Evolutionary conservation across 2,329 filamentous ascomycete genomes (phyloP).

Genomic region (Aspergillus calidoustus): DNA sequence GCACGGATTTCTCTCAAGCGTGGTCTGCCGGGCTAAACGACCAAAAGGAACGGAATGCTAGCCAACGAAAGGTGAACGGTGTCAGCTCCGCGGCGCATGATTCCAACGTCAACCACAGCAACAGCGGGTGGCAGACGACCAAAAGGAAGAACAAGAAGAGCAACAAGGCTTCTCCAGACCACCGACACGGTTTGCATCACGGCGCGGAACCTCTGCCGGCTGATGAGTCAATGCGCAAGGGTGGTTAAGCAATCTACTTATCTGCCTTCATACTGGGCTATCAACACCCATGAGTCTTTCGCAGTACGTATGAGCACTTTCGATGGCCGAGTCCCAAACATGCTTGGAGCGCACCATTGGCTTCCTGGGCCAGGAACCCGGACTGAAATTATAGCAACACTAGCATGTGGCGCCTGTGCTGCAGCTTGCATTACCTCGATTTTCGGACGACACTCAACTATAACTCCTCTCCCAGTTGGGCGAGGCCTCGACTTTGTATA

Average conservation of each 20-base stretch:
- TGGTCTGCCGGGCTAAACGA: conserved; percentile 26
- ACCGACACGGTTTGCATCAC: conserved; percentile 31
- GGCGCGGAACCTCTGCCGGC: conserved; percentile 45
- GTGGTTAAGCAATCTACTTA: conserved; percentile 39
- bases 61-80: conserved; percentile 40
- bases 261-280: background rate
- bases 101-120: conserved; percentile 25
- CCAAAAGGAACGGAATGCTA: conserved; percentile 36
- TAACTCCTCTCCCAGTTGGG: conserved; percentile 8
- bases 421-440: conserved; percentile 14
- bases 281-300: background rate
- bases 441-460: conserved; percentile 9
- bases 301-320: background rate
- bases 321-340: background rate
- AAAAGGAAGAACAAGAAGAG: conserved; percentile 49
- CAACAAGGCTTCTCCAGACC: conserved; percentile 40
- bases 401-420: conserved; percentile 21
- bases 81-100: conserved; percentile 32
- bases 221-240: conserved; percentile 51
- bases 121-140: conserved; percentile 49
- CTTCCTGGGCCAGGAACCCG: background rate
- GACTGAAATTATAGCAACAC: conserved; percentile 3
- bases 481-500: conserved; percentile 24
- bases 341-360: background rate
- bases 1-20: conserved; percentile 34